Evolutionary conservation across 129 eudicot genomes (phyloP).

Genomic region (Artemisia argyi): DNA sequence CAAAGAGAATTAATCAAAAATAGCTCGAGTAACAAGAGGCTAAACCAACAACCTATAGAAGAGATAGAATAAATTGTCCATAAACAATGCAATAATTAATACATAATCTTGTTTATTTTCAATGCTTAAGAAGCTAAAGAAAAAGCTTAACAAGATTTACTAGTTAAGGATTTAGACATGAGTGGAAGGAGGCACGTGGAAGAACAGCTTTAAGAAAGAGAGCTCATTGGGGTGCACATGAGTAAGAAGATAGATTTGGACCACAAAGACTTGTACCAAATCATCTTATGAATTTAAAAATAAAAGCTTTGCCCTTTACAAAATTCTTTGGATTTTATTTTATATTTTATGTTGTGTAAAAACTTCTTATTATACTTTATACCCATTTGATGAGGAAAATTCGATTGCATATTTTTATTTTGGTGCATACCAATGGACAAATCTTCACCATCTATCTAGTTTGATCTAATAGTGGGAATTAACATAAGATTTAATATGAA

Average conservation of each 20-base stretch:
- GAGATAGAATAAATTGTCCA: too few species aligned
- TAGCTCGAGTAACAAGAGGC: neutral
- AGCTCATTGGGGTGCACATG: conserved; percentile 43
- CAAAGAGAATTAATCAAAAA: too few species aligned
- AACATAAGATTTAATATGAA: too few species aligned
- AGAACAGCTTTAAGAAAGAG: conserved; percentile 38
- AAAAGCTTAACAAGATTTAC: neutral
- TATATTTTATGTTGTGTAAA: neutral
- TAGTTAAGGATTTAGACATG: conserved; percentile 21
- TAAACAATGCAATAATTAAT: too few species aligned
- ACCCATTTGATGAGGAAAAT: too few species aligned
- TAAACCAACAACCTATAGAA: neutral
- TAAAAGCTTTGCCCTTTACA: neutral
- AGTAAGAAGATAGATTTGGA: conserved; percentile 33
- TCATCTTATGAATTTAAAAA: conserved; percentile 7
- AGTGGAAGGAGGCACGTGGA: conserved; percentile 39
- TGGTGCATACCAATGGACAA: too few species aligned
- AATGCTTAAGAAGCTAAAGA: neutral
- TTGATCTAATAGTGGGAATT: too few species aligned
- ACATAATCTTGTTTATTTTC: too few species aligned
- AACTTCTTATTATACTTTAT: neutral
- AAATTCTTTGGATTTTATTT: neutral
- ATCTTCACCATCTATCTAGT: too few species aligned
- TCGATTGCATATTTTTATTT: too few species aligned
- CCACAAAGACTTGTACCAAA: conserved; percentile 32